These are phyloP conservation scores for Aspergillus piperis DNA, from an alignment of 2,329 filamentous ascomycete species.

Conservation along the genomic window DNA sequence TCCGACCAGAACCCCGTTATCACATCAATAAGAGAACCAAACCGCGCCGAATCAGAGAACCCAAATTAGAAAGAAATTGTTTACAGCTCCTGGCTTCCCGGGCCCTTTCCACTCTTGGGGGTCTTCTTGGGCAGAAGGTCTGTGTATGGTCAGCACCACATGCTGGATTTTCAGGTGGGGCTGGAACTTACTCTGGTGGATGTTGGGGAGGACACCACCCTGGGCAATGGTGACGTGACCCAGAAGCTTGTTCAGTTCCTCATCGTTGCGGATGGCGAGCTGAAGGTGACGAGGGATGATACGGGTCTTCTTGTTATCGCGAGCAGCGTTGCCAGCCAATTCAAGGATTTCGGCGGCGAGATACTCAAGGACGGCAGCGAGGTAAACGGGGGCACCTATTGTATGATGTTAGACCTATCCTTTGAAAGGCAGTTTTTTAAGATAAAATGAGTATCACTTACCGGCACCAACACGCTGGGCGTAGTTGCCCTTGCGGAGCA, in stretches of 20 bases:
- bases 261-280: conserved; percentile 98
- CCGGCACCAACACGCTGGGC: conserved; percentile 98
- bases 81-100: conserved; percentile 86
- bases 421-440: no score
- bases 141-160: conserved; percentile 95
- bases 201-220: conserved; percentile 96
- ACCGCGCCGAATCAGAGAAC: conserved; percentile 71
- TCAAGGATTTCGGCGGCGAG: conserved; percentile 98
- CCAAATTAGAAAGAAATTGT: conserved; percentile 54
- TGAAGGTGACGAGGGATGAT: conserved; percentile 99
- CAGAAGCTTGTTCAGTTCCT: conserved; percentile 99
- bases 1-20: conserved; percentile 71
- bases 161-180: conserved; percentile 80
- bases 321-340: conserved; percentile 95
- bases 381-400: conserved; percentile 83
- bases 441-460: conserved; percentile 37
- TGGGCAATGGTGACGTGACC: conserved; percentile 93
- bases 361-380: conserved; percentile 97
- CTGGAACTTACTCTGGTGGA: conserved; percentile 64
- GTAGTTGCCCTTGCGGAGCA: conserved; percentile 98
- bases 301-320: conserved; percentile 99
- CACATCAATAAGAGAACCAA: conserved; percentile 67
- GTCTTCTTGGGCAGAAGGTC: conserved; percentile 99
- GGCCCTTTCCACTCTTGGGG: conserved; percentile 85
- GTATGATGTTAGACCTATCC: background rate